phyloP scores from a whole-genome alignment of 148 eudicot genomes.

The Diospyros kaki region DNA sequence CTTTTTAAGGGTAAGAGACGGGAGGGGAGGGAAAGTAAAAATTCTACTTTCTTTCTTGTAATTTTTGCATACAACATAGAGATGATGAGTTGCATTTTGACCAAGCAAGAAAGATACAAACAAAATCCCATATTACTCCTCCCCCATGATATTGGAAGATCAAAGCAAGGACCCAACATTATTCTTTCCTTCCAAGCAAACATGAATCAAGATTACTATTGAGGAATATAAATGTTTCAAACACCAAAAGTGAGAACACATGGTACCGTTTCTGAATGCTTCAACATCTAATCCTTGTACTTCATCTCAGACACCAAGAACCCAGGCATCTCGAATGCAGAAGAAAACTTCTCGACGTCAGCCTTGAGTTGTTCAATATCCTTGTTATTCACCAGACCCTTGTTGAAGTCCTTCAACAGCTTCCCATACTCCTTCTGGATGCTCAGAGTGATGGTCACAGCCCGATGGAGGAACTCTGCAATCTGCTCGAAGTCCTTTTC shows the following conservation, averaged over 20 bases:
- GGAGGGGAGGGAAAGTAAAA: too few species aligned
- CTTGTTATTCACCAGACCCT: slow-evolving; percentile 91
- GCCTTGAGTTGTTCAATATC: slow-evolving; percentile 83
- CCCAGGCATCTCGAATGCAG: slow-evolving; percentile 94
- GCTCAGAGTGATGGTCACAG: slow-evolving; percentile 67
- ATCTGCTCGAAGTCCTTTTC: slow-evolving; percentile 99
- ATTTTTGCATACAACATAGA: too few species aligned
- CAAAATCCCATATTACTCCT: too few species aligned
- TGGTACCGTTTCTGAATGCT: neutral
- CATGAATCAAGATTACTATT: neutral
- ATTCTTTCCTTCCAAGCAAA: slow-evolving; percentile 1
- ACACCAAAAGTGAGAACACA: too few species aligned
- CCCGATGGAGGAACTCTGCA: slow-evolving; percentile 92
- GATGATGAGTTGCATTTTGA: too few species aligned
- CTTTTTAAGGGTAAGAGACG: too few species aligned
- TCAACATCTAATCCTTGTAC: slow-evolving; percentile 57
- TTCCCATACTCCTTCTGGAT: slow-evolving; percentile 94
- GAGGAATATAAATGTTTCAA: neutral
- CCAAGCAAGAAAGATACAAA: too few species aligned
- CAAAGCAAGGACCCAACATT: too few species aligned
- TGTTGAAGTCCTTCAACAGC: slow-evolving; percentile 96
- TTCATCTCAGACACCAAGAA: slow-evolving; percentile 82
- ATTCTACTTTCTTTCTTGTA: too few species aligned
- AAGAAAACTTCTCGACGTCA: slow-evolving; percentile 82
- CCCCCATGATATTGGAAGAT: too few species aligned